Evolutionary conservation across 2,329 filamentous ascomycete genomes (phyloP).

Genomic region (Sporothrix humicola): DNA sequence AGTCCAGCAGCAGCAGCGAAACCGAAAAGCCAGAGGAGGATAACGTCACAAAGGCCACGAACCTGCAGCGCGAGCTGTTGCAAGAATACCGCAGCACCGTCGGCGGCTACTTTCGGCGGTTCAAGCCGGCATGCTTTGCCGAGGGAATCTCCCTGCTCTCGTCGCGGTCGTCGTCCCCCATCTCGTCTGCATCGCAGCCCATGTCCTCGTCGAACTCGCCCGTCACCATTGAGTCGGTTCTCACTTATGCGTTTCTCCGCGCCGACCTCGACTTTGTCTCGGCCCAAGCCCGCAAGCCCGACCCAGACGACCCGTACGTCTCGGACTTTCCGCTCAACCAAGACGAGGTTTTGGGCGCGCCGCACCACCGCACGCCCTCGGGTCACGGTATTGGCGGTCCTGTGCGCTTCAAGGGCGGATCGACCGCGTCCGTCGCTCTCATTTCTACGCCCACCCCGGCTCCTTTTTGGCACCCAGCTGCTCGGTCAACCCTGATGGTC

Average conservation of each 20-base stretch:
- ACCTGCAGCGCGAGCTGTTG: constrained; percentile 74
- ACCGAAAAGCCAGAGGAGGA: neutral
- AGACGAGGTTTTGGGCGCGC: constrained; percentile 77
- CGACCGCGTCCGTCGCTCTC: constrained; percentile 86
- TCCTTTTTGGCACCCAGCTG: constrained; percentile 93
- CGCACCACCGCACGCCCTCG: constrained; percentile 59
- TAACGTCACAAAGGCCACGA: constrained; percentile 36
- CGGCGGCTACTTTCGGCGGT: constrained; percentile 92
- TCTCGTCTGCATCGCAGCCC: neutral
- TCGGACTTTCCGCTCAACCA: constrained; percentile 81
- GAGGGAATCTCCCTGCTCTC: constrained; percentile 31
- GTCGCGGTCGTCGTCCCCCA: constrained; percentile 34
- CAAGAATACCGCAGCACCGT: constrained; percentile 81
- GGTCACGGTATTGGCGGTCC: constrained; percentile 72
- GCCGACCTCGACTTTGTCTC: constrained; percentile 94
- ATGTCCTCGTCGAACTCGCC: constrained; percentile 23
- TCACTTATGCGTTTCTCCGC: constrained; percentile 91
- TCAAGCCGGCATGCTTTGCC: constrained; percentile 78
- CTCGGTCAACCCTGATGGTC: constrained; percentile 80
- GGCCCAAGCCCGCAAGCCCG: constrained; percentile 83
- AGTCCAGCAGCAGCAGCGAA: constrained; percentile 20
- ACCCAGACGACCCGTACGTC: constrained; percentile 70
- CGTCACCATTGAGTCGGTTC: constrained; percentile 73
- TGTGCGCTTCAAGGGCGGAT: constrained; percentile 87
- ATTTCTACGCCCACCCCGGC: constrained; percentile 90